Base-by-base conservation (phyloP, 495 filamentous ascomycete species). In the Xylaria scruposa region DNA sequence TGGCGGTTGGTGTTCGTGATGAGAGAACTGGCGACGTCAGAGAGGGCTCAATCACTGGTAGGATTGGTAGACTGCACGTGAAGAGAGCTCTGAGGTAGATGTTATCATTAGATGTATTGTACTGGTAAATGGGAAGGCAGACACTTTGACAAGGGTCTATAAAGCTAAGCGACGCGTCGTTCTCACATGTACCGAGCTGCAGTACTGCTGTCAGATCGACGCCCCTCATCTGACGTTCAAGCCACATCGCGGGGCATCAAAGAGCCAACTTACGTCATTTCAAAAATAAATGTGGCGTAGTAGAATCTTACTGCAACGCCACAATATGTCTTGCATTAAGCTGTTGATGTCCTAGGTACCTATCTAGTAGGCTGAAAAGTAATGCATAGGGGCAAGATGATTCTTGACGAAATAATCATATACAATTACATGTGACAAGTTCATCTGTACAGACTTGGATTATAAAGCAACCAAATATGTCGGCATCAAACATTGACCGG, bases 211-310 rank as follows among this genome's bases (percentile, higher is more conserved):
- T n/a, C 33, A 38, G 31, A 59, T 63, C 42, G 56, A 31, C 61
- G 26, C 54, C 44, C 65, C 54, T 44, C 70, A 6, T 53, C 38
- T 4, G 10, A 40, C 26, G 31, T 61, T 19, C 5, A 53, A 62
- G 63, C 70, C 70, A 72, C 64, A 60, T 68, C 51, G 70, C 64
- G 70, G 70, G 70, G 70, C 46, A 72, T 47, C 29, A 15, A 1
- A 19, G 12, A 40, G 46, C n/a, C 24, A 44, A 51, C 24, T 51
- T 71, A 71, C 70, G 70, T 71, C 70, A 71, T 71, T 42, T n/a
- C 5, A 17, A n/a, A 24, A 15, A 21, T 24, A 7, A 9, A 66
- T 33, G 61, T 71, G 61, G 70, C 61, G 51, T 26, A 71, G 38
- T 26, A 49, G 36, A 4, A n/a, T 62, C 36, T 29, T 19, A 10